Evolutionary conservation across 495 filamentous ascomycete genomes (phyloP).

Genomic region (Aspergillus kassunensis): DNA sequence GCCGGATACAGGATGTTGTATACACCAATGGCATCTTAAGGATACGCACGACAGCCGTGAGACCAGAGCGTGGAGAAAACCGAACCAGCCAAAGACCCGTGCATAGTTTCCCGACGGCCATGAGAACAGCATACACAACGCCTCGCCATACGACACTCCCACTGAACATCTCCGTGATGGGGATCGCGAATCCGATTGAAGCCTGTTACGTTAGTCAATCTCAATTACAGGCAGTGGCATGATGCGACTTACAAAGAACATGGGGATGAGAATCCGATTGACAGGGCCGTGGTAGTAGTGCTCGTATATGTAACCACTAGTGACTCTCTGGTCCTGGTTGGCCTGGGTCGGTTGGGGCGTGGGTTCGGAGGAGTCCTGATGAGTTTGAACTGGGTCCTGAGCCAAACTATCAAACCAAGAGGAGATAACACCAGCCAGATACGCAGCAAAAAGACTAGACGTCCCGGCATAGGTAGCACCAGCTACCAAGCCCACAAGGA

Average conservation of each 20-base stretch:
- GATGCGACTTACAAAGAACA: slow-evolving; percentile 63
- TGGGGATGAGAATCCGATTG: slow-evolving; percentile 57
- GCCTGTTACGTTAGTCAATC: slow-evolving; percentile 36
- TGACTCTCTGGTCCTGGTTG: slow-evolving; percentile 10
- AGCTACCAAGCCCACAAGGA: slow-evolving; percentile 54
- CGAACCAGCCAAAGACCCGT: slow-evolving; percentile 64
- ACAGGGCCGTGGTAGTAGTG: slow-evolving; percentile 51
- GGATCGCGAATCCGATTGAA: slow-evolving; percentile 76
- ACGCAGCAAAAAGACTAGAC: slow-evolving; percentile 67
- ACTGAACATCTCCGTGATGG: slow-evolving; percentile 65
- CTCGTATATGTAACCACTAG: slow-evolving; percentile 47
- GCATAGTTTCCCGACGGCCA: slow-evolving; percentile 60
- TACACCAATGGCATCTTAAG: slow-evolving; percentile 8
- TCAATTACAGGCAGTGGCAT: background rate
- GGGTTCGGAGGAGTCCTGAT: background rate
- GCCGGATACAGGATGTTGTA: slow-evolving; percentile 9
- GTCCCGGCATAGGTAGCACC: slow-evolving; percentile 60
- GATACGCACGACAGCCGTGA: background rate
- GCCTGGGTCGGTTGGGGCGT: background rate
- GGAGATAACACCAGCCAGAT: slow-evolving; percentile 58
- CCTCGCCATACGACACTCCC: slow-evolving; percentile 66
- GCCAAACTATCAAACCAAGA: slow-evolving; percentile 49
- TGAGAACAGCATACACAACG: slow-evolving; percentile 64
- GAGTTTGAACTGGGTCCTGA: background rate
- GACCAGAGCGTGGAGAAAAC: slow-evolving; percentile 19